These are phyloP conservation scores for Rhododendron henanense DNA, from an alignment of 148 eudicot species.

Conservation along the genomic window DNA sequence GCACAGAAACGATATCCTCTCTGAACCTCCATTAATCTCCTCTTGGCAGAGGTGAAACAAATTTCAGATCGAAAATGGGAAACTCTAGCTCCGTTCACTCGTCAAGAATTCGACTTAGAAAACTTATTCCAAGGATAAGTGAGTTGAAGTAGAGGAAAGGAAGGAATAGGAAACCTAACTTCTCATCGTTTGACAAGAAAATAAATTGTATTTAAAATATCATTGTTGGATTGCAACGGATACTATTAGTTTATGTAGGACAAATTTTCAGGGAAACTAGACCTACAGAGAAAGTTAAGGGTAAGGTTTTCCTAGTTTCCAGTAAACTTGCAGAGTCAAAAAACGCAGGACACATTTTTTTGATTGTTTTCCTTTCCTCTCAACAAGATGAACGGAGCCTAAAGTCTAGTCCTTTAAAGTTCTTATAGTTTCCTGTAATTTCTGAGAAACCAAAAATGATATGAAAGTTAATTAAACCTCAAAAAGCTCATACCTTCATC, in stretches of 20 bases:
- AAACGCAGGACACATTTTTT: not conserved
- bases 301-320: not conserved
- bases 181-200: not conserved
- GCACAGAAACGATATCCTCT: slow-evolving; percentile 6
- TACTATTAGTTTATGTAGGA: not conserved
- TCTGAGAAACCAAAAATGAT: slow-evolving; percentile 7
- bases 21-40: not conserved
- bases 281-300: not conserved
- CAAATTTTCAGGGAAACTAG: not conserved
- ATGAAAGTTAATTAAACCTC: not conserved
- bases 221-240: not conserved
- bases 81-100: not conserved
- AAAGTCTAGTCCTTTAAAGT: not conserved
- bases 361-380: not conserved
- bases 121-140: not conserved
- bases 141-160: not conserved
- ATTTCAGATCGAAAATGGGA: not conserved
- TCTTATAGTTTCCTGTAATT: not conserved
- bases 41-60: not conserved
- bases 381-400: not conserved
- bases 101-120: not conserved
- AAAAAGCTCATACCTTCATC: slow-evolving; percentile 24
- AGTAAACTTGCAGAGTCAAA: not conserved
- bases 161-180: not conserved
- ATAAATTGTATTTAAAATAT: not conserved